These are phyloP conservation scores for Aspergillus udagawae DNA, from an alignment of 2,329 filamentous ascomycete genomes.

Conservation along the genomic window DNA sequence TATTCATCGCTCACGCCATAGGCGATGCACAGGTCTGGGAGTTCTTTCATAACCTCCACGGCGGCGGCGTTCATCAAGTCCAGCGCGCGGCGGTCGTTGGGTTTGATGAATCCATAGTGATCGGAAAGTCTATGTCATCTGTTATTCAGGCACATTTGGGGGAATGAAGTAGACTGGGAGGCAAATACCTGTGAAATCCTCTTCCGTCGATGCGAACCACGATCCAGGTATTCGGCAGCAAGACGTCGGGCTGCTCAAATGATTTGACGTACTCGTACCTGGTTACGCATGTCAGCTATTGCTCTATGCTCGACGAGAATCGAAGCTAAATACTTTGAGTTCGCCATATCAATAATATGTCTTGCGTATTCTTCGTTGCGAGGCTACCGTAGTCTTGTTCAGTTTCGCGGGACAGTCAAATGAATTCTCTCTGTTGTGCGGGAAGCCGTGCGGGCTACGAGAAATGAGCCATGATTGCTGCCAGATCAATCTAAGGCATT, in stretches of 20 bases:
- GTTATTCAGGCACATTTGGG: background rate
- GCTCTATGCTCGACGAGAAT: constrained; percentile 4
- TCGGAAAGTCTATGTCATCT: constrained; percentile 62
- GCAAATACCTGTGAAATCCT: constrained; percentile 80
- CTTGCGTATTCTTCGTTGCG: background rate
- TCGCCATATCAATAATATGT: constrained; percentile 10
- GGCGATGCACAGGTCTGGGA: constrained; percentile 80
- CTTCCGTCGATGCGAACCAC: constrained; percentile 90
- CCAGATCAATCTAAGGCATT: background rate
- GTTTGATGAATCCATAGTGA: constrained; percentile 83
- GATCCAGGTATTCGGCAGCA: constrained; percentile 92
- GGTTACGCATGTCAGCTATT: constrained; percentile 2
- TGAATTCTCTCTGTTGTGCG: background rate
- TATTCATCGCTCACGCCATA: constrained; percentile 97
- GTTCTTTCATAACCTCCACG: constrained; percentile 73
- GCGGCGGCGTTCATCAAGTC: constrained; percentile 94
- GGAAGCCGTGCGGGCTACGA: background rate
- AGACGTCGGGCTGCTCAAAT: constrained; percentile 76
- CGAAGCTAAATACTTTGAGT: constrained; percentile 12
- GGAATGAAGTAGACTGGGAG: background rate
- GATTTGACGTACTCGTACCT: constrained; percentile 92
- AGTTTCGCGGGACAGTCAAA: background rate
- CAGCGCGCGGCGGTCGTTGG: constrained; percentile 82
- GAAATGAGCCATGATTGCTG: background rate
- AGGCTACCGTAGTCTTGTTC: background rate